phyloP scores from a whole-genome alignment of 2,329 filamentous ascomycete genomes.

The Colletotrichum chlorophyti region DNA sequence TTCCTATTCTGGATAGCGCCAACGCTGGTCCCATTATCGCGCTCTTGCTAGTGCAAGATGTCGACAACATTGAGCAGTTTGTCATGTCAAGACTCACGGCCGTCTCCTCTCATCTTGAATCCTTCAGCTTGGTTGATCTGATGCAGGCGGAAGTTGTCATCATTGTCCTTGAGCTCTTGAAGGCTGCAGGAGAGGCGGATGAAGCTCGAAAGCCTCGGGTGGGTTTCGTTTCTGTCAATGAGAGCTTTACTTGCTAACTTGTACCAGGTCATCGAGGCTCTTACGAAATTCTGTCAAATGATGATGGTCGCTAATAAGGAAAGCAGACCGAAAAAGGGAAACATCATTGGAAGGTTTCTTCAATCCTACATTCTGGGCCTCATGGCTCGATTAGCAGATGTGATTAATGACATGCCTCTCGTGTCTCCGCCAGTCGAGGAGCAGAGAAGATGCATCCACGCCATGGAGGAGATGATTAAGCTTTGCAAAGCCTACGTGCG shows the following conservation, averaged over 20 bases:
- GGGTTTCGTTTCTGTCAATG: conserved; percentile 37
- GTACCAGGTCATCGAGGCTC: conserved; percentile 52
- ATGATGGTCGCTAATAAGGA: conserved; percentile 48
- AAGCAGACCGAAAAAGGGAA: conserved; percentile 54
- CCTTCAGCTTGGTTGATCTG: conserved; percentile 70
- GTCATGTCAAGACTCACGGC: conserved; percentile 73
- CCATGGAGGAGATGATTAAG: conserved; percentile 86
- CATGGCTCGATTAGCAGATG: conserved; percentile 80
- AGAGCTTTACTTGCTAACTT: not conserved
- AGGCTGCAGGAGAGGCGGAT: conserved; percentile 74
- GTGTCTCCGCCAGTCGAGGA: conserved; percentile 66
- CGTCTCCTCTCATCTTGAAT: conserved; percentile 74
- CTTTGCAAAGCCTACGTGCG: conserved; percentile 76
- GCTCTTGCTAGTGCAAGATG: conserved; percentile 64
- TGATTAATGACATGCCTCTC: conserved; percentile 71
- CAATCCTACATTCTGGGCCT: conserved; percentile 86
- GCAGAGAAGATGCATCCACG: conserved; percentile 78
- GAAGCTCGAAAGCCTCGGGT: conserved; percentile 64
- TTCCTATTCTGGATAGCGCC: conserved; percentile 58
- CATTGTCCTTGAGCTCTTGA: conserved; percentile 82
- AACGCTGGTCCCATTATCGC: conserved; percentile 67
- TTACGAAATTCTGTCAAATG: conserved; percentile 53
- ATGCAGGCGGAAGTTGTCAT: conserved; percentile 77
- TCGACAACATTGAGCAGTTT: conserved; percentile 64
- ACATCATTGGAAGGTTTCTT: conserved; percentile 76